Evolutionary conservation across 2,329 filamentous ascomycete genomes (phyloP).

Genomic region (Apiospora phragmitis): DNA sequence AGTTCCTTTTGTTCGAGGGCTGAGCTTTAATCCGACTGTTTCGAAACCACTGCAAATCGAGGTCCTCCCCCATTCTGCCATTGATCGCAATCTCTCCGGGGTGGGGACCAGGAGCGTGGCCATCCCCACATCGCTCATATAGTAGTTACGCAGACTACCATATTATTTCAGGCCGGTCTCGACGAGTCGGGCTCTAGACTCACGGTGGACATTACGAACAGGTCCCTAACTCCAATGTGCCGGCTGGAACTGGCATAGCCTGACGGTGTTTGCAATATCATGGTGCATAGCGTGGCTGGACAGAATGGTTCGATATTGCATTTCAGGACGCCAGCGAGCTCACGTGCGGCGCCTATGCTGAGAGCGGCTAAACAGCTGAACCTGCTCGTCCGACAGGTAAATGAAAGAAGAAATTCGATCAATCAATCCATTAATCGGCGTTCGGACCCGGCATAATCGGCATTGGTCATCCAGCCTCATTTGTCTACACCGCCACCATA

Average conservation of each 20-base stretch:
- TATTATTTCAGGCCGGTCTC: not conserved
- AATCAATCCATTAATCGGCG: not conserved
- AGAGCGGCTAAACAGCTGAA: not conserved
- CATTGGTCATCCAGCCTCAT: not conserved
- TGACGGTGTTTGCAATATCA: not conserved
- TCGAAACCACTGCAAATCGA: not conserved
- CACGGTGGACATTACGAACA: not conserved
- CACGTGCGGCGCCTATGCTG: not conserved
- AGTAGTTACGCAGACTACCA: not conserved
- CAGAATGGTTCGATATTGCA: not conserved
- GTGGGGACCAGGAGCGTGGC: not conserved
- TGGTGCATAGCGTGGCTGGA: not conserved
- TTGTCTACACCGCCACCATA: not conserved
- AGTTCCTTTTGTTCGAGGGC: not conserved
- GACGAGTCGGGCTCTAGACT: not conserved
- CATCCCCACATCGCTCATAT: not conserved
- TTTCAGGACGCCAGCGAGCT: not conserved
- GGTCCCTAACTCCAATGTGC: not conserved
- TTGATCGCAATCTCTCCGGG: not conserved
- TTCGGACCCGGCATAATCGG: not conserved
- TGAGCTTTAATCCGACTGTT: constrained; percentile 2
- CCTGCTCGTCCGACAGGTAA: not conserved
- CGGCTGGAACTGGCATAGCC: not conserved
- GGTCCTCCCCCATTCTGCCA: not conserved
- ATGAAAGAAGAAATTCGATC: not conserved